Base-by-base conservation (phyloP, 345 rosid genomes). In the Pseudoturritis turrita region DNA sequence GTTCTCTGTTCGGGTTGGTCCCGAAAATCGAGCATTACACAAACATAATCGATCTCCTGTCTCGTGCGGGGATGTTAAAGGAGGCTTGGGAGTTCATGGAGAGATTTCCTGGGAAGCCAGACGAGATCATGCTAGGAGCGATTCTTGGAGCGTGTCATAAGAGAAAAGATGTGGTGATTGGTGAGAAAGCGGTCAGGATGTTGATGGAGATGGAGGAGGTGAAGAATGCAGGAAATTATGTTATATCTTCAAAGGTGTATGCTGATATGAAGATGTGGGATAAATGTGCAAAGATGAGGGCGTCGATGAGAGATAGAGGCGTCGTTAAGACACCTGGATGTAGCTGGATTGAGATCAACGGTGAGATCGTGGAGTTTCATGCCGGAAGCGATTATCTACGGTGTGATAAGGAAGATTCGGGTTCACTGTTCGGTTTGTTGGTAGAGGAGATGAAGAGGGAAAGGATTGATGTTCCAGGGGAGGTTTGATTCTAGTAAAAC, bases 11-110 rank as follows among this genome's bases (percentile, higher is more conserved):
- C 75, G 97, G 98, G 51, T 76, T 93, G 78, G 84, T 78, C 15
- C 98, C 97, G 5, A 88, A 82, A 73, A 80, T 88, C 37, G 96
- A 90, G 86, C 97, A 93, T 79, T 87, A 81, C 81, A 84, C 98
- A 77, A 90, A 90, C 84, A 85, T 90, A 81, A 86, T 90, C 57
- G 97, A 93, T 77, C 96, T 93, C 53, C 65, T 85, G 66, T 88
- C 94, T 19, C 96, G 97, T 46, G 89, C 89, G 23, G 97, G 98
- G 28, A 54, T 58, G 73, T 63, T 93, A 17, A 15, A 78, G 5
- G 96, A 90, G 81, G 97, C 97, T n/a, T 90, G 94, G 97, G 86
- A 89, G 53, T 72, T 93, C 28, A 68, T 93, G 63, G 82, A 79
- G 67, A 85, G 67, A 70, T 89, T 83, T 87, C 97, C 96, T 29